These are phyloP conservation scores for Pyrenophora graminea DNA, from an alignment of 2,329 filamentous ascomycete species.

Conservation along the genomic window DNA sequence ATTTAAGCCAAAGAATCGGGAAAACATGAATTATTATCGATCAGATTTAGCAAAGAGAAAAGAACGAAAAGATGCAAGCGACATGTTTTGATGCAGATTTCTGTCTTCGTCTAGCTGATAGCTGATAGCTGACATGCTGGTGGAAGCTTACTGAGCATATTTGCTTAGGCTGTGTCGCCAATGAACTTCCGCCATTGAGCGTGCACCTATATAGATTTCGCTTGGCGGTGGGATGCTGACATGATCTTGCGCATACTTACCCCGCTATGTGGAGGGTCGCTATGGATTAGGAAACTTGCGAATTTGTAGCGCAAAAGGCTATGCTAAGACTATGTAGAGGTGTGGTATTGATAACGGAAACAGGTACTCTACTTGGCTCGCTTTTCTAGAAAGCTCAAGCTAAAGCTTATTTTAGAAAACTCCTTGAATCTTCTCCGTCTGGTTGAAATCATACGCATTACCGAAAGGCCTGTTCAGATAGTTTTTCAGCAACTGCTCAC, in stretches of 20 bases:
- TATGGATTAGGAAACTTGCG: background rate
- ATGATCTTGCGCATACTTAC: background rate
- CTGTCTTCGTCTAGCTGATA: conserved; percentile 2
- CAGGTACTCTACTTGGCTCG: background rate
- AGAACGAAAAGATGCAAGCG: background rate
- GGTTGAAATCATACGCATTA: conserved; percentile 66
- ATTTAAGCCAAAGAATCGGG: too few relatives aligned
- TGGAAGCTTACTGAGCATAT: conserved; percentile 25
- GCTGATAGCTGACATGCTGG: conserved; percentile 17
- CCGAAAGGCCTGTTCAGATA: conserved; percentile 64
- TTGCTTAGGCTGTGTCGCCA: conserved; percentile 11
- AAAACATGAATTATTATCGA: too few relatives aligned
- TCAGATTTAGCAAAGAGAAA: too few relatives aligned
- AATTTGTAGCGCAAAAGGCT: background rate
- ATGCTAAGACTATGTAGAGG: background rate
- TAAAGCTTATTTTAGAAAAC: conserved; percentile 21
- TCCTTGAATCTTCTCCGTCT: conserved; percentile 42
- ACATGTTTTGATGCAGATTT: conserved; percentile 17
- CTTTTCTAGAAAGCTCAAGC: background rate
- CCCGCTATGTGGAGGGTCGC: background rate
- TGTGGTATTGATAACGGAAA: background rate
- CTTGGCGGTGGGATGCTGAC: conserved; percentile 9
- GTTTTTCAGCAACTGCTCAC: conserved; percentile 48
- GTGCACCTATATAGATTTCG: conserved; percentile 1
- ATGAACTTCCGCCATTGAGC: background rate